Percentiles rank a stretch among this genome's conserved stretches.
These are phyloP conservation scores for Lichtheimia ramosa DNA, from an alignment of 371 early-diverging fungal genomes.

Conservation along the genomic window DNA sequence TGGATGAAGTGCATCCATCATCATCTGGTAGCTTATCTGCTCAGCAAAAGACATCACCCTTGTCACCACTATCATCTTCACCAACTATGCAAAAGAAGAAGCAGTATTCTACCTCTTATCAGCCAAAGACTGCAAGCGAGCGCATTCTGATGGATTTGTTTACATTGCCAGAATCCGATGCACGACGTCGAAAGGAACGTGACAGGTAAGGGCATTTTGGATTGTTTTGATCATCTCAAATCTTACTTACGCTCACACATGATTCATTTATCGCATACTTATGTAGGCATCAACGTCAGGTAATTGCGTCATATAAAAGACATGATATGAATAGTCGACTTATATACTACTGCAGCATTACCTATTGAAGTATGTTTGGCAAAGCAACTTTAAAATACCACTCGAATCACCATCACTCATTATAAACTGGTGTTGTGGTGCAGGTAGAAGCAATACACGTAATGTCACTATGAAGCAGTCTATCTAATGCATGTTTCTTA, in stretches of 20 bases:
- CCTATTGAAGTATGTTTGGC: constrained; percentile 27
- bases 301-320: constrained; percentile 13
- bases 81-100: no score
- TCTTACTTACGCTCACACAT: background rate
- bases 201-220: constrained; percentile 14
- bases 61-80: no score
- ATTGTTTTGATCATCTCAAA: background rate
- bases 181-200: constrained; percentile 12
- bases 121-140: constrained; percentile 5
- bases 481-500: no score
- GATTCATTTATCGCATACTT: background rate
- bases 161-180: constrained; percentile 6
- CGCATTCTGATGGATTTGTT: constrained; percentile 9
- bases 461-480: background rate
- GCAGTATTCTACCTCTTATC: no score
- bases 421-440: constrained; percentile 40
- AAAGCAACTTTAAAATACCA: constrained; percentile 21
- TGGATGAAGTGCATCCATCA: no score
- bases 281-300: constrained; percentile 31
- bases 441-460: constrained; percentile 14
- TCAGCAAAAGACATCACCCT: no score
- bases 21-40: no score
- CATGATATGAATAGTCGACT: background rate
- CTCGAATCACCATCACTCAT: constrained; percentile 25
- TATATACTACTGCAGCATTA: constrained; percentile 31